Percentiles rank a stretch among this genome's conserved stretches.
Evolutionary conservation across 805 yeast genomes (phyloP).

Genomic region (Saccharomycopsis sp.): DNA sequence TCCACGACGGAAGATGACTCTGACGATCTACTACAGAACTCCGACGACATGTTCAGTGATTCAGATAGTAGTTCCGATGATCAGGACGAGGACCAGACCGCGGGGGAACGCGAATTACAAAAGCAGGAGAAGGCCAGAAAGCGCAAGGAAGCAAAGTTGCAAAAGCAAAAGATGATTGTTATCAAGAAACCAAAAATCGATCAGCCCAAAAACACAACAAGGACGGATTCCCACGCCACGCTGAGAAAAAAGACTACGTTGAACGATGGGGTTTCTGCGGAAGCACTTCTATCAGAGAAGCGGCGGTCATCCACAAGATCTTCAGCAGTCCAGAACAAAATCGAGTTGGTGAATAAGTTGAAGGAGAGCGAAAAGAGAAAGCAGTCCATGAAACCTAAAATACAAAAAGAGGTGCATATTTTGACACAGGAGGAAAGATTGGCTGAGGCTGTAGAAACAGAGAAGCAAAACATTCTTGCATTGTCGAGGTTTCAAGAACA

Average conservation of each 20-base stretch:
- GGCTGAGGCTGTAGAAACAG: constrained; percentile 84
- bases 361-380: constrained; percentile 59
- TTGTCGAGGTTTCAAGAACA: constrained; percentile 73
- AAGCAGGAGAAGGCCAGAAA: constrained; percentile 25
- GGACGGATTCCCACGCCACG: constrained; percentile 20
- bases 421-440: constrained; percentile 65
- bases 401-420: constrained; percentile 22
- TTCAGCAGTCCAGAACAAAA: constrained; percentile 69
- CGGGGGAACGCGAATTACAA: constrained; percentile 36
- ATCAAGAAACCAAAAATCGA: constrained; percentile 19
- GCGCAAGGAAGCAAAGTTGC: constrained; percentile 26
- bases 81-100: constrained; percentile 22
- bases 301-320: constrained; percentile 72
- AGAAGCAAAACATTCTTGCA: constrained; percentile 62
- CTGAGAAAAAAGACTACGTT: constrained; percentile 27
- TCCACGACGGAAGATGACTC: neutral
- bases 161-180: constrained; percentile 29
- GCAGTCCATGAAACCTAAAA: constrained; percentile 32
- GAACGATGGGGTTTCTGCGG: constrained; percentile 28
- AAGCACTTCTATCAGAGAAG: constrained; percentile 39
- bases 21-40: constrained; percentile 5
- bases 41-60: constrained; percentile 19
- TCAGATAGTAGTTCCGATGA: constrained; percentile 32
- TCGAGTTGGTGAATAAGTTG: constrained; percentile 68
- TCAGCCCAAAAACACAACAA: neutral